Percentiles rank a stretch among this genome's conserved stretches.
Evolutionary conservation across 192 early-diverging fungal genomes (phyloP).

Genomic region (Paraglomus brasilianum): DNA sequence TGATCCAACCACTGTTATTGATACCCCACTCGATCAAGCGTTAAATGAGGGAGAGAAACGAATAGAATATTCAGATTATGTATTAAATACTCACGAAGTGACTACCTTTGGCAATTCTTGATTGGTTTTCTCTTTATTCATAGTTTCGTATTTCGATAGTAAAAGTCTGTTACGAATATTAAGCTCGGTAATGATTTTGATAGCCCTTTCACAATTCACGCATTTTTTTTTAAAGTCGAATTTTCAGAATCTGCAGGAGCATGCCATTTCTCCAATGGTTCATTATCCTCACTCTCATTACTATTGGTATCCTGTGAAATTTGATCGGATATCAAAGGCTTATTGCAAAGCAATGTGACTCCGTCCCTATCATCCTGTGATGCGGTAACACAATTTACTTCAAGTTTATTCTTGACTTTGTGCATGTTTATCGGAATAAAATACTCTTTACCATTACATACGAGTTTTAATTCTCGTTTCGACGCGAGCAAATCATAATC

Average conservation of each 20-base stretch:
- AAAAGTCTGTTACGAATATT: slow-evolving; percentile 13
- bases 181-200: background rate
- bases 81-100: slow-evolving; percentile 14
- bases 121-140: slow-evolving; percentile 13
- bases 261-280: background rate
- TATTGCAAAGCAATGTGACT: no score
- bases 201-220: background rate
- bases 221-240: background rate
- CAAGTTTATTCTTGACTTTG: no score
- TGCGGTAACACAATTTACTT: no score
- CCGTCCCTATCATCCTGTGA: no score
- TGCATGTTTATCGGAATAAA: no score
- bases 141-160: slow-evolving; percentile 7
- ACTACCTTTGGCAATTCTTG: no score
- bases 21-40: background rate
- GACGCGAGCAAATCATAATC: background rate
- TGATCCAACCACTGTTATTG: background rate
- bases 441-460: no score
- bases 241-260: slow-evolving; percentile 6
- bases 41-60: slow-evolving; percentile 2
- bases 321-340: no score
- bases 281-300: no score
- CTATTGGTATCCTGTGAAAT: no score
- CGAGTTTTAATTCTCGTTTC: no score
- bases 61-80: slow-evolving; percentile 8